These are phyloP conservation scores for Colletotrichum lini DNA, from an alignment of 2,329 filamentous ascomycete genomes.

Conservation along the genomic window DNA sequence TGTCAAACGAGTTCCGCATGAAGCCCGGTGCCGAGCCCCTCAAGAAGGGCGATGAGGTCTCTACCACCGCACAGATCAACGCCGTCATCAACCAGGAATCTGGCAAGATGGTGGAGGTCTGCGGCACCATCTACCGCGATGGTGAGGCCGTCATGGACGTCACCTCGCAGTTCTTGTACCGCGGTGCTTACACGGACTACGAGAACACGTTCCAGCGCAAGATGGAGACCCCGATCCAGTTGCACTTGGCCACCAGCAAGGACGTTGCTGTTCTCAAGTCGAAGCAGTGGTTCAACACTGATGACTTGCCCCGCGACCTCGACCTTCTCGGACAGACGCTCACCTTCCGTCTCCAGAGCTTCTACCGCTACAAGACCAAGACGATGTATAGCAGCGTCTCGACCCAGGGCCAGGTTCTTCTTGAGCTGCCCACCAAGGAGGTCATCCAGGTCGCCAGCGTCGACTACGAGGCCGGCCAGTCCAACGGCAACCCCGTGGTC, in stretches of 20 bases:
- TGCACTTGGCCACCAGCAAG: conserved; percentile 88
- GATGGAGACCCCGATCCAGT: conserved; percentile 93
- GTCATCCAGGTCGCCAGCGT: conserved; percentile 97
- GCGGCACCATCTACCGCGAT: conserved; percentile 91
- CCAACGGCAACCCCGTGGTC: conserved; percentile 95
- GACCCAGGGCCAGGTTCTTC: conserved; percentile 90
- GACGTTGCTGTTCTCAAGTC: conserved; percentile 95
- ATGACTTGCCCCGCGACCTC: conserved; percentile 77
- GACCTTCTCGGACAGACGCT: conserved; percentile 94
- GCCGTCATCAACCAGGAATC: conserved; percentile 98
- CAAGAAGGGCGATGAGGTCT: conserved; percentile 94
- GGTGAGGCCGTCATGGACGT: conserved; percentile 96
- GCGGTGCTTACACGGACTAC: conserved; percentile 91
- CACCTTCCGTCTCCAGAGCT: conserved; percentile 93
- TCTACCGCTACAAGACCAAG: conserved; percentile 96
- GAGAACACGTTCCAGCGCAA: conserved; percentile 99
- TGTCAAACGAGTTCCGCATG: conserved; percentile 99
- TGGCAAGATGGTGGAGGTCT: conserved; percentile 99
- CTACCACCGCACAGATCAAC: conserved; percentile 96
- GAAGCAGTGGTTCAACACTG: conserved; percentile 97
- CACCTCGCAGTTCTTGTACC: conserved; percentile 97
- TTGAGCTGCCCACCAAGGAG: conserved; percentile 97
- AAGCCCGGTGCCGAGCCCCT: conserved; percentile 93
- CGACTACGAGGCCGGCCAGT: conserved; percentile 91
- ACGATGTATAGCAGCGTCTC: conserved; percentile 91